Percentiles rank a stretch among this genome's conserved stretches.
These are phyloP conservation scores for Mytilinidion resinicola DNA, from an alignment of 495 filamentous ascomycete genomes.

Conservation along the genomic window DNA sequence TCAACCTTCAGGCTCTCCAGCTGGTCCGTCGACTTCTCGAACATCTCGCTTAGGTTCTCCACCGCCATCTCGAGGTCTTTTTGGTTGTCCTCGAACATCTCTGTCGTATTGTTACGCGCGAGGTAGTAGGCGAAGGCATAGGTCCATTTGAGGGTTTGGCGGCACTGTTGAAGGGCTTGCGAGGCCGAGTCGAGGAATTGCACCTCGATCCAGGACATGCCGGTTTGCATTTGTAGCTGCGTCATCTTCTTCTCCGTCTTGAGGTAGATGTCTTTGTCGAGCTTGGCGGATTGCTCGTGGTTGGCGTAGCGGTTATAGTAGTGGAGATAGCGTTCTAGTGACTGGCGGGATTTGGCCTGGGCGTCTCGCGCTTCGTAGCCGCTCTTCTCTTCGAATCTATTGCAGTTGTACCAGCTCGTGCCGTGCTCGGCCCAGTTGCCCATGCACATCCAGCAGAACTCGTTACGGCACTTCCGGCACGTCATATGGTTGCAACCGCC, in stretches of 20 bases:
- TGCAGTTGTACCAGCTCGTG: slow-evolving; percentile 99
- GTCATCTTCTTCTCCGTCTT: slow-evolving; percentile 99
- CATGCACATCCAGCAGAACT: slow-evolving; percentile 99
- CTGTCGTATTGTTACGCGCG: slow-evolving; percentile 86
- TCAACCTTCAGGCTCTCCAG: slow-evolving; percentile 84
- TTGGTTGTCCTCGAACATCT: slow-evolving; percentile 98
- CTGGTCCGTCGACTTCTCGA: slow-evolving; percentile 86
- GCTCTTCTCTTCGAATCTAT: slow-evolving; percentile 91
- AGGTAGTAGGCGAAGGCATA: slow-evolving; percentile 98
- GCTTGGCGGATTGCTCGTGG: slow-evolving; percentile 93
- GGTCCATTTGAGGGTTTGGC: slow-evolving; percentile 97
- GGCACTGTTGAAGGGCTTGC: slow-evolving; percentile 88
- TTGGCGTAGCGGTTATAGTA: slow-evolving; percentile 99
- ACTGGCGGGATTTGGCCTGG: slow-evolving; percentile 83
- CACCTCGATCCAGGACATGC: slow-evolving; percentile 98
- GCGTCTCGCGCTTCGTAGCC: slow-evolving; percentile 82
- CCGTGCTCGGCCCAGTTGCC: slow-evolving; percentile 97
- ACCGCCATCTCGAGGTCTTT: slow-evolving; percentile 97
- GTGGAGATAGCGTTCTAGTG: slow-evolving; percentile 87
- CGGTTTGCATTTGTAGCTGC: slow-evolving; percentile 81
- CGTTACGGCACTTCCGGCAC: slow-evolving; percentile 94
- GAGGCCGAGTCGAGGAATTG: slow-evolving; percentile 92
- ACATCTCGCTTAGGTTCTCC: slow-evolving; percentile 92
- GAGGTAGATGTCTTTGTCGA: slow-evolving; percentile 89
- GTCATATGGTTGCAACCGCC: slow-evolving; percentile 99